Conservation (phyloP, 768 basidiomycete genomes). For the Royoungia palumana region DNA sequence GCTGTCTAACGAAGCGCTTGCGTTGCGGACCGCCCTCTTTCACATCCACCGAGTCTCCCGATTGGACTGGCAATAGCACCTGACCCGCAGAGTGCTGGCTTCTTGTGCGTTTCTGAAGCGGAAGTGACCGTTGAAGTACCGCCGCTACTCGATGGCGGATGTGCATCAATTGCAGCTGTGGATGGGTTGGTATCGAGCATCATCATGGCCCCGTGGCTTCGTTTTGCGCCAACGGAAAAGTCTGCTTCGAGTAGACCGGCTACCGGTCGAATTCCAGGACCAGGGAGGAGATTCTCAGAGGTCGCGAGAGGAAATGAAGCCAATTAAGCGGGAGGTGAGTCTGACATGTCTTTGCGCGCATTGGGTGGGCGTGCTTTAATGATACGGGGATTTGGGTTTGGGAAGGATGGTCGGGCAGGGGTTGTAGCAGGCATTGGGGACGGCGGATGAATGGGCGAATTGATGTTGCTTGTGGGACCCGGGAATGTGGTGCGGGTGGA, state of each 20-base stretch:
- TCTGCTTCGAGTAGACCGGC: slow-evolving; percentile 33
- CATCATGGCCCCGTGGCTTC: slow-evolving; percentile 78
- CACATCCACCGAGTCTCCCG: slow-evolving; percentile 62
- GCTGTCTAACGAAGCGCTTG: slow-evolving; percentile 69
- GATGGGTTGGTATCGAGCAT: slow-evolving; percentile 57
- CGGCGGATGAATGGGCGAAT: slow-evolving; percentile 13
- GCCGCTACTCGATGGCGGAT: slow-evolving; percentile 36
- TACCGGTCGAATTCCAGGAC: slow-evolving; percentile 19
- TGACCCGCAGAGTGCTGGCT: slow-evolving; percentile 41
- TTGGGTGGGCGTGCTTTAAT: slow-evolving; percentile 29
- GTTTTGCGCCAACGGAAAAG: slow-evolving; percentile 59
- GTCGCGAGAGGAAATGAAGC: slow-evolving; percentile 23
- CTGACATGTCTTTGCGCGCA: slow-evolving; percentile 28
- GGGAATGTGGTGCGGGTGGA: slow-evolving; percentile 34
- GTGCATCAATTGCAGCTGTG: slow-evolving; percentile 35
- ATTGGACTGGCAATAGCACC: slow-evolving; percentile 40
- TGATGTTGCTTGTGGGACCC: slow-evolving; percentile 19
- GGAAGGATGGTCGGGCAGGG: slow-evolving; percentile 13
- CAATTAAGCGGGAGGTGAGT: slow-evolving; percentile 12
- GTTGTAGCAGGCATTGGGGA: slow-evolving; percentile 30
- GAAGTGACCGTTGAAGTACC: slow-evolving; percentile 20
- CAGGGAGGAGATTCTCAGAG: slow-evolving; percentile 30
- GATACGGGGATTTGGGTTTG: slow-evolving; percentile 18
- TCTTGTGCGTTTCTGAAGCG: slow-evolving; percentile 44
- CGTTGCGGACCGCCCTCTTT: slow-evolving; percentile 75